Percentiles rank a stretch among this genome's conserved stretches.
phyloP scores from a whole-genome alignment of 2,329 filamentous ascomycete species.

The Stromatinia cepivora region DNA sequence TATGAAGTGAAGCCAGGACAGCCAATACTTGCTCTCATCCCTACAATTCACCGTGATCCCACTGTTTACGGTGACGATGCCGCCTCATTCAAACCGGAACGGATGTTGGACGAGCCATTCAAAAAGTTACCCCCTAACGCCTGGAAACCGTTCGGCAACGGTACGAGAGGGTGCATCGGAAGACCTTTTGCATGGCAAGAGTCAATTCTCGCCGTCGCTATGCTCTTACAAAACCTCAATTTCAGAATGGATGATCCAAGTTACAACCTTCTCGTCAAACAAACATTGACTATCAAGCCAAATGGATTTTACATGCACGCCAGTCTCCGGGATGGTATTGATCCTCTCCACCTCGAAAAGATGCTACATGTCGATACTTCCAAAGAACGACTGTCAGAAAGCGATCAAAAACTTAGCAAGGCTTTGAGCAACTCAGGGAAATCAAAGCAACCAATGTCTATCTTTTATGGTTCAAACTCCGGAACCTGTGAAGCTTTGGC shows the following conservation, averaged over 20 bases:
- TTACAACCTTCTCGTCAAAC: conserved; percentile 57
- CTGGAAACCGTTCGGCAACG: conserved; percentile 78
- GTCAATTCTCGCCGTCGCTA: conserved; percentile 58
- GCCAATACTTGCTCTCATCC: conserved; percentile 39
- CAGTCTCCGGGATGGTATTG: conserved; percentile 48
- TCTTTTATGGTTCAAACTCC: conserved; percentile 73
- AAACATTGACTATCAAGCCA: conserved; percentile 63
- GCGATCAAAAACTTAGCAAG: background rate
- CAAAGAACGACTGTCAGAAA: conserved; percentile 7
- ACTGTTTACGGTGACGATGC: conserved; percentile 66
- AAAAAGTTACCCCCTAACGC: conserved; percentile 61
- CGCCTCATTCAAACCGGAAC: conserved; percentile 65
- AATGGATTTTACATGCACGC: conserved; percentile 64
- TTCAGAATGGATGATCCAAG: conserved; percentile 61
- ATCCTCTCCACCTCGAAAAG: conserved; percentile 46
- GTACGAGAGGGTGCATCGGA: conserved; percentile 70
- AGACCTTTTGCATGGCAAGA: conserved; percentile 77
- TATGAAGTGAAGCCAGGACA: conserved; percentile 50
- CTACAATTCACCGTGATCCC: conserved; percentile 57
- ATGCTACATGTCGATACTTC: conserved; percentile 36
- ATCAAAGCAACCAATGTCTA: conserved; percentile 48
- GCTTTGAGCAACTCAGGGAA: conserved; percentile 3
- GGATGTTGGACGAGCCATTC: conserved; percentile 71
- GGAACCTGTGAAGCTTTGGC: conserved; percentile 74
- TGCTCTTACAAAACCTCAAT: conserved; percentile 71